Percentiles rank a stretch among this genome's conserved stretches.
Conservation (phyloP, 345 rosid species). For the Acer saccharum region DNA sequence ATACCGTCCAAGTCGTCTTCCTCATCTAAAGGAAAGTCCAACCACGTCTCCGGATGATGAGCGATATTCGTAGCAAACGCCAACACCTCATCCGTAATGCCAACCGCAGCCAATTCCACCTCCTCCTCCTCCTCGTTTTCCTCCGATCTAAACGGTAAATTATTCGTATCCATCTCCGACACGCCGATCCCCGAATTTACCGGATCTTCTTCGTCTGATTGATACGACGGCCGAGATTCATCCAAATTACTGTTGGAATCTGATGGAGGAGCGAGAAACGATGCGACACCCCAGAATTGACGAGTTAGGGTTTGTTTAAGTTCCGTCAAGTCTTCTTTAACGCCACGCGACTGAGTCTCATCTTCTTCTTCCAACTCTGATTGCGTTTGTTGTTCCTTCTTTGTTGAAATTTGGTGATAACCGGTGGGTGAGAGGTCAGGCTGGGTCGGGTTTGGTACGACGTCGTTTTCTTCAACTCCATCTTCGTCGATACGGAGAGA, state of each 20-base stretch:
- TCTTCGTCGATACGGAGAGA: constrained; percentile 75
- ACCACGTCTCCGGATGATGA: constrained; percentile 95
- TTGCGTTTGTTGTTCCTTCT: constrained; percentile 26
- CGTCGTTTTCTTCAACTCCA: constrained; percentile 39
- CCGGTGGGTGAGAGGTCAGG: constrained; percentile 10
- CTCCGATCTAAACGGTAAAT: constrained; percentile 47
- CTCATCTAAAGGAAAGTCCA: constrained; percentile 86
- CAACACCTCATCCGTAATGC: constrained; percentile 86
- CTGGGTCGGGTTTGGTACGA: constrained; percentile 12
- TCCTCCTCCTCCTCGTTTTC: constrained; percentile 34
- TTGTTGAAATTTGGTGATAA: constrained; percentile 22
- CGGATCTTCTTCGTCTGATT: constrained; percentile 32
- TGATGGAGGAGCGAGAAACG: constrained; percentile 72
- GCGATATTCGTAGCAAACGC: constrained; percentile 84
- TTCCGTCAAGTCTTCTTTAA: constrained; percentile 84
- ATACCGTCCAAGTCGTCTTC: constrained; percentile 86
- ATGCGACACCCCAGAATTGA: constrained; percentile 94
- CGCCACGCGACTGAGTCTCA: constrained; percentile 63
- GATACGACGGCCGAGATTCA: constrained; percentile 32
- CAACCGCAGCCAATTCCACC: constrained; percentile 39
- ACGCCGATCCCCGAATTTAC: constrained; percentile 53
- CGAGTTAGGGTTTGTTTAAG: constrained; percentile 68
- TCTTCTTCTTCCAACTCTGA: constrained; percentile 30
- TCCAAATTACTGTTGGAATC: constrained; percentile 16
- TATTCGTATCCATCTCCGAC: constrained; percentile 49